Base-by-base conservation (phyloP, 2,329 filamentous ascomycete species). In the Xylariaceae sp. region DNA sequence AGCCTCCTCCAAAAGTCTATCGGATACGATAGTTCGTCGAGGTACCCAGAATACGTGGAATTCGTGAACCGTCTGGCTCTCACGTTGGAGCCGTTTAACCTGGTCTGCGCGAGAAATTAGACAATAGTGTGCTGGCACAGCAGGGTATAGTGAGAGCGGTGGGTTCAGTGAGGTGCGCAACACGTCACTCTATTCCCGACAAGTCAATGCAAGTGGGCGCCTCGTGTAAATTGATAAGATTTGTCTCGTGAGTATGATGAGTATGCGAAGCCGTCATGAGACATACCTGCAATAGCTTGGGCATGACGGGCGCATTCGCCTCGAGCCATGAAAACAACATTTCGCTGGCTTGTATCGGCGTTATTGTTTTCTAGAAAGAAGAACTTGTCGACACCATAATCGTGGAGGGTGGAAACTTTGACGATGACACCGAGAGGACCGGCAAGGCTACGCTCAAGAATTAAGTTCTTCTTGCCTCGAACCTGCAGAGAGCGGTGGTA, bases 31-130 rank as follows among this genome's bases (percentile, higher is more conserved):
- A 4, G 93, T 97, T 50, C 93, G 86, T 47, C 93, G 83, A 5
- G 94, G 92, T 34, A 95, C 87, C 88, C 93, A 97, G 64, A 96
- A 92, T 57, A 98, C 86, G 52, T 91, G 92, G 64, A 97, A 95
- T 59, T 98, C 92, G 77, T 98, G 93, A 55, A 90, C 88, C 37
- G 85, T 88, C 60, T 89, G 86, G 63, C 86, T 91, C 66, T 93
- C 89, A 61, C 85, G 86, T 59, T 92, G 88, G 47, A 97, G 75
- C 49, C 88, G 84, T 66, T 91, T 92, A 58, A 97, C 90, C 72
- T 97, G 90, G 57, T 88, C 92, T 96, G 62, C 41, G 59, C 36
- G 52, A 44, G 12, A n/a, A 45, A 77, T 76, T 86, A 68, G 85
- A 80, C 73, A 72, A 20, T 65, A 64, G 66, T 60, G 73, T 80